Conservation (phyloP, 2,329 filamentous ascomycete species). For the Trichoderma gracile region DNA sequence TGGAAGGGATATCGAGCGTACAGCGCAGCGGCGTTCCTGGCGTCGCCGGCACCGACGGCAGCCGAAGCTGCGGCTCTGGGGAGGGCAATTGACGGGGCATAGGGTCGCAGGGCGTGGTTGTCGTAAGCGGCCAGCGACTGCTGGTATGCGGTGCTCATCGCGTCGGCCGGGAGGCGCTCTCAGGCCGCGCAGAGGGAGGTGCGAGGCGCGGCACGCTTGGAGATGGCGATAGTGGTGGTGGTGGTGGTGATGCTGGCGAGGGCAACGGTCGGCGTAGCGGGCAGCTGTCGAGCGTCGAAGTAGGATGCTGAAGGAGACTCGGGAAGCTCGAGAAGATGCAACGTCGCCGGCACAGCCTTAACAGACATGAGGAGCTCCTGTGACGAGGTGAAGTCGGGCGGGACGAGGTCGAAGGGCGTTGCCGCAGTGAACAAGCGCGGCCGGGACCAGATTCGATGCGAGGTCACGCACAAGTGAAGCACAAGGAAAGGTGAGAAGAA, state of each 20-base stretch:
- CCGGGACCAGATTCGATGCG: background rate
- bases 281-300: constrained; percentile 29
- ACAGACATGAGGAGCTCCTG: constrained; percentile 35
- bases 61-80: constrained; percentile 34
- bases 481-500: background rate
- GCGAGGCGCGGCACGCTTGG: background rate
- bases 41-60: background rate
- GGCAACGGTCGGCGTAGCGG: constrained; percentile 26
- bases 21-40: constrained; percentile 27
- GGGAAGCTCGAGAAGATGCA: constrained; percentile 29
- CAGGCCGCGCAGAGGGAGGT: constrained; percentile 42
- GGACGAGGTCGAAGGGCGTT: background rate
- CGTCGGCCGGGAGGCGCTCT: constrained; percentile 53
- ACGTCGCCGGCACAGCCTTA: constrained; percentile 31
- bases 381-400: constrained; percentile 11
- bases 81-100: constrained; percentile 41
- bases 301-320: constrained; percentile 30
- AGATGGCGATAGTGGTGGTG: background rate
- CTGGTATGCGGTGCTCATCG: constrained; percentile 57
- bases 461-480: background rate
- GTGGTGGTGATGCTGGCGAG: background rate
- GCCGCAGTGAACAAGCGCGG: constrained; percentile 26
- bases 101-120: constrained; percentile 46
- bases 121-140: constrained; percentile 50
- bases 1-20: constrained; percentile 37